Evolutionary conservation across 805 yeast species (phyloP).

Genomic region (Pichia phayaonensis): DNA sequence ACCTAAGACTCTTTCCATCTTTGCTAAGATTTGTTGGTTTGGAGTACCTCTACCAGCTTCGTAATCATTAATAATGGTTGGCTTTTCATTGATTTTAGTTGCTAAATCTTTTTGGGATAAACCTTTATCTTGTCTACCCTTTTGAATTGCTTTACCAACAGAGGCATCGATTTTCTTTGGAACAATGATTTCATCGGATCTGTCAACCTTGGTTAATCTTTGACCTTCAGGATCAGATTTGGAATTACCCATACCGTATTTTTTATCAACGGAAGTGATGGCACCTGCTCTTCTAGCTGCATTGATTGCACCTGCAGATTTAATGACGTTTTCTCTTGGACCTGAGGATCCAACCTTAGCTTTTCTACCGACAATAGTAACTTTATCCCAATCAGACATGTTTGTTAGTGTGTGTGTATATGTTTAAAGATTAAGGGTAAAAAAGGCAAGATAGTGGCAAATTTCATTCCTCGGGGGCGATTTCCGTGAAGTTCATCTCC

Average conservation of each 20-base stretch:
- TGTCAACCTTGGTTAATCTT: conserved; percentile 85
- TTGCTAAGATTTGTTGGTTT: conserved; percentile 87
- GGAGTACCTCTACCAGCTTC: conserved; percentile 97
- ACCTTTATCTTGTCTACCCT: conserved; percentile 81
- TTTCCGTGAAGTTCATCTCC: neutral
- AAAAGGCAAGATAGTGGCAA: neutral
- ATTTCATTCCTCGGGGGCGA: neutral
- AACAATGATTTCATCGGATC: conserved; percentile 87
- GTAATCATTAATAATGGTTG: conserved; percentile 89
- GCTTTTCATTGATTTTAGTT: conserved; percentile 91
- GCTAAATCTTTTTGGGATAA: conserved; percentile 95
- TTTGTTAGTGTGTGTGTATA: neutral
- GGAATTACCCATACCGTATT: conserved; percentile 63
- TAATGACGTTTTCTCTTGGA: conserved; percentile 79
- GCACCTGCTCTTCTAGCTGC: conserved; percentile 92
- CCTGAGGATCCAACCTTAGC: conserved; percentile 81
- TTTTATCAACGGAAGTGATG: conserved; percentile 88
- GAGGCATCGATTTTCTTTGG: conserved; percentile 77
- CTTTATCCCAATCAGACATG: conserved; percentile 82
- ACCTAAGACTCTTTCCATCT: conserved; percentile 90
- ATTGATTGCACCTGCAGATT: conserved; percentile 68
- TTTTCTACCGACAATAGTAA: conserved; percentile 80
- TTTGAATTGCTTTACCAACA: conserved; percentile 83
- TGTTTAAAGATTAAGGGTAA: neutral
- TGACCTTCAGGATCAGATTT: conserved; percentile 84